A percentile compares a stretch with the other conserved stretches of the same genome.
phyloP scores from a whole-genome alignment of 2,329 filamentous ascomycete genomes.

The Calonectria montana region DNA sequence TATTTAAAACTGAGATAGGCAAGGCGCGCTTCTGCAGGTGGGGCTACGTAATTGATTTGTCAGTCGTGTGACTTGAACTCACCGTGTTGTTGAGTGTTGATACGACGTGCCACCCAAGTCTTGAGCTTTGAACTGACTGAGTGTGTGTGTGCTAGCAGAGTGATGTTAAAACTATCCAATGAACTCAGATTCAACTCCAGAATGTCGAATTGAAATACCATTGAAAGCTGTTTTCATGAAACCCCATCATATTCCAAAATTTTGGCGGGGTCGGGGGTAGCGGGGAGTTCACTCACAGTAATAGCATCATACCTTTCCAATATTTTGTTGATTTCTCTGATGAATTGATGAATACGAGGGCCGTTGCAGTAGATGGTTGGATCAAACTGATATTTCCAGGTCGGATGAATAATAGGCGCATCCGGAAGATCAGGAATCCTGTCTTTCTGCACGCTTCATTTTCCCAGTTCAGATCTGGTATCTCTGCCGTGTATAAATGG shows the following conservation, averaged over 20 bases:
- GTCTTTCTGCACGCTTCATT: slow-evolving; percentile 74
- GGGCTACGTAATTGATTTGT: no score
- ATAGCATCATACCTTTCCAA: slow-evolving; percentile 71
- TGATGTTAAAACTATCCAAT: slow-evolving; percentile 63
- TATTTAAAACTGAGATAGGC: no score
- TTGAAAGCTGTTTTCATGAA: slow-evolving; percentile 69
- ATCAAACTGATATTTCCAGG: slow-evolving; percentile 62
- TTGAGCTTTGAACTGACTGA: slow-evolving; percentile 63
- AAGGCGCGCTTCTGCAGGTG: no score
- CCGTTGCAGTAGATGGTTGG: slow-evolving; percentile 72
- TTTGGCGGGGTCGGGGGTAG: slow-evolving; percentile 67
- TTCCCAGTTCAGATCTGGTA: slow-evolving; percentile 89
- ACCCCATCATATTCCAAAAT: slow-evolving; percentile 71
- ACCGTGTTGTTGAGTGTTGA: no score
- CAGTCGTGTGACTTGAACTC: no score
- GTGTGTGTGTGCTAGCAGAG: slow-evolving; percentile 54
- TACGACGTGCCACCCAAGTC: neutral
- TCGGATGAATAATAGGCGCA: slow-evolving; percentile 63
- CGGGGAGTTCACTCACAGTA: slow-evolving; percentile 76
- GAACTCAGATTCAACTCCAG: slow-evolving; percentile 69
- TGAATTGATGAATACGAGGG: slow-evolving; percentile 74
- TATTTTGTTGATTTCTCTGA: slow-evolving; percentile 73
- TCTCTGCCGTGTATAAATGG: slow-evolving; percentile 78
- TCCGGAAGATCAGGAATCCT: slow-evolving; percentile 70
- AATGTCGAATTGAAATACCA: slow-evolving; percentile 77